Conservation (phyloP, 768 basidiomycete species). For the Lentinula boryana region DNA sequence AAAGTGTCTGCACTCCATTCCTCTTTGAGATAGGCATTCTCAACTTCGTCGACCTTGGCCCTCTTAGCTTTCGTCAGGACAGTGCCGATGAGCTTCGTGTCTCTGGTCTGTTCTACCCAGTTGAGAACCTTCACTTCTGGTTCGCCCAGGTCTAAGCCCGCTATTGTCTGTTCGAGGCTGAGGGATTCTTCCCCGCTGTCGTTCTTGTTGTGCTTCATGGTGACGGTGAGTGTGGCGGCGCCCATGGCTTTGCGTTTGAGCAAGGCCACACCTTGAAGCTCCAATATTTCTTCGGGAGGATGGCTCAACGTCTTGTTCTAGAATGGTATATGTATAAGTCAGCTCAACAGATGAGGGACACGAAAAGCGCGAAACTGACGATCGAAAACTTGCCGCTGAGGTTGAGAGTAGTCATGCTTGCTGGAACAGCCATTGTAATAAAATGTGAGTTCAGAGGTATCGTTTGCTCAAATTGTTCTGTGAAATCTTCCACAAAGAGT, state of each 20-base stretch:
- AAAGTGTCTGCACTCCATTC: constrained; percentile 36
- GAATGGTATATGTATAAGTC: background rate
- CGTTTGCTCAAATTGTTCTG: no score
- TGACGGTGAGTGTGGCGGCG: constrained; percentile 50
- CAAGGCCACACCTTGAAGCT: constrained; percentile 71
- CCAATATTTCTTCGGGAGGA: constrained; percentile 53
- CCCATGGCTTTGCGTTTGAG: constrained; percentile 57
- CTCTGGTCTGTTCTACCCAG: constrained; percentile 52
- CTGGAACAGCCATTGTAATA: constrained; percentile 59
- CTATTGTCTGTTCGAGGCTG: constrained; percentile 45
- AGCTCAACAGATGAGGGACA: background rate
- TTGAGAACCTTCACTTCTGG: constrained; percentile 12
- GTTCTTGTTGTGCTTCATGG: constrained; percentile 60
- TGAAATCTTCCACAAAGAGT: background rate
- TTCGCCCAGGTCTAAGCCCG: background rate
- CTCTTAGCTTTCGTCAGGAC: constrained; percentile 51
- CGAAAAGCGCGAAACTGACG: constrained; percentile 28
- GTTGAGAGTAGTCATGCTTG: constrained; percentile 50
- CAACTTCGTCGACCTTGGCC: constrained; percentile 38
- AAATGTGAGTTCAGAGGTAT: background rate
- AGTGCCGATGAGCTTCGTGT: constrained; percentile 57
- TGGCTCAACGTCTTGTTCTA: constrained; percentile 71
- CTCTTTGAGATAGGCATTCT: constrained; percentile 35
- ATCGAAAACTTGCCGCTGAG: constrained; percentile 57
- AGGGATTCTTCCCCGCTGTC: constrained; percentile 56